These are phyloP conservation scores for Balamuthia mandrillaris DNA, from an alignment of 208 protist species.

Conservation along the genomic window DNA sequence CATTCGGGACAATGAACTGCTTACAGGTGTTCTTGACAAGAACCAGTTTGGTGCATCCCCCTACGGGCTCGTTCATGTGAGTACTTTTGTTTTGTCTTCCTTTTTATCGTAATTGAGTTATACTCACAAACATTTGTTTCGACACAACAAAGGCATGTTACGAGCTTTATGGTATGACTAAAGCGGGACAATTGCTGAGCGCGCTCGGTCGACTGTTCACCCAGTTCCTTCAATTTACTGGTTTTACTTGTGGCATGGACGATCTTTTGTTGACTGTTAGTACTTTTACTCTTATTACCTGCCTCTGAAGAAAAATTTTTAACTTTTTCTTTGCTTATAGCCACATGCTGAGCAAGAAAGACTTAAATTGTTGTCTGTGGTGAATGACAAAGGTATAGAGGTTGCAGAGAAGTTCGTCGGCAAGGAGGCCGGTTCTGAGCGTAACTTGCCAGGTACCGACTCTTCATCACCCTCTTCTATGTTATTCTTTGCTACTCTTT, in stretches of 20 bases:
- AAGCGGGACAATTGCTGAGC: constrained; percentile 89
- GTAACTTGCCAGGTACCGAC: too few species aligned
- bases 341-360: not conserved
- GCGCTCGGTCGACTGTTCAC: constrained; percentile 91
- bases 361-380: not conserved
- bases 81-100: too few species aligned
- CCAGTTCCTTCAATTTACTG: constrained; percentile 87
- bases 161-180: constrained; percentile 94
- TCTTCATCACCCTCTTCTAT: too few species aligned
- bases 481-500: too few species aligned
- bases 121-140: too few species aligned
- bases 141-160: constrained; percentile 88
- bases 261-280: constrained; percentile 87
- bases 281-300: not conserved
- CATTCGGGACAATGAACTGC: constrained; percentile 89
- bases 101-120: too few species aligned
- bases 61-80: constrained; percentile 58
- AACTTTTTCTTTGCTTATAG: not conserved
- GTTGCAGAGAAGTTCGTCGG: not conserved
- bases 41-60: constrained; percentile 79
- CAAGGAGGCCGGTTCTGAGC: too few species aligned
- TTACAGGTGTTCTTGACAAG: constrained; percentile 97
- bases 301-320: too few species aligned
- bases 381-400: not conserved
- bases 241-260: constrained; percentile 97